phyloP scores from a whole-genome alignment of 306 rosid genomes.

The Cucurbita argyrosperma region DNA sequence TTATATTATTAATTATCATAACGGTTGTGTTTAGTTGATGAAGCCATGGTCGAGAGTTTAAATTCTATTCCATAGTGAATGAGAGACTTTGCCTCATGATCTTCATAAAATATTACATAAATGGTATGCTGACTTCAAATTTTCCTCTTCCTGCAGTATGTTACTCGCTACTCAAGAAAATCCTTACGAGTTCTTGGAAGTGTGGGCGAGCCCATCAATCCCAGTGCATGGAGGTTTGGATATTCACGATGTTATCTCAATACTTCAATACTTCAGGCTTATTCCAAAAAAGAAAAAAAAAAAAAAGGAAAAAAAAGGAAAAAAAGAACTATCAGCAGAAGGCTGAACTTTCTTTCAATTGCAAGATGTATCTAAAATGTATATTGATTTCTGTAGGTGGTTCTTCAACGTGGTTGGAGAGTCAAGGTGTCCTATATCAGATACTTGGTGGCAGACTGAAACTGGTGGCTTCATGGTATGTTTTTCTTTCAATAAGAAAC shows the following conservation, averaged over 20 bases:
- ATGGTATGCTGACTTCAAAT: slow-evolving; percentile 1
- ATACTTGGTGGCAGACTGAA: slow-evolving; percentile 99
- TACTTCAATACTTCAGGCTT: not conserved
- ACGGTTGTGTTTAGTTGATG: not conserved
- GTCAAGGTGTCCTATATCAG: slow-evolving; percentile 93
- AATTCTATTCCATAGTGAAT: not conserved
- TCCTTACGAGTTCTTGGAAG: slow-evolving; percentile 87
- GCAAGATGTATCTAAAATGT: not conserved
- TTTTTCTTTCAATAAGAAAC: not conserved
- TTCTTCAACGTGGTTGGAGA: slow-evolving; percentile 84
- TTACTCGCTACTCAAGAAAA: slow-evolving; percentile 70
- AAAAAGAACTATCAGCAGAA: not conserved
- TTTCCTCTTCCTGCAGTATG: slow-evolving; percentile 50
- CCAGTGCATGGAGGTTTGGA: slow-evolving; percentile 93
- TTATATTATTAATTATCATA: not conserved
- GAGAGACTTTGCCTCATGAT: not conserved
- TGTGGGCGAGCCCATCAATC: slow-evolving; percentile 98
- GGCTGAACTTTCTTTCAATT: not conserved
- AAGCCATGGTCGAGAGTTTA: not conserved
- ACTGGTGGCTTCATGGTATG: slow-evolving; percentile 97
- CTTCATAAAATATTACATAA: not conserved
- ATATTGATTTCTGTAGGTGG: slow-evolving; percentile 46
- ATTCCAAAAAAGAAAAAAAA: not conserved
- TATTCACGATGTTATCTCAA: not conserved
- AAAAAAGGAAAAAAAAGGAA: not conserved